Conservation (phyloP, 139 green algal genomes). For the Raphidocelis subcapitata region DNA sequence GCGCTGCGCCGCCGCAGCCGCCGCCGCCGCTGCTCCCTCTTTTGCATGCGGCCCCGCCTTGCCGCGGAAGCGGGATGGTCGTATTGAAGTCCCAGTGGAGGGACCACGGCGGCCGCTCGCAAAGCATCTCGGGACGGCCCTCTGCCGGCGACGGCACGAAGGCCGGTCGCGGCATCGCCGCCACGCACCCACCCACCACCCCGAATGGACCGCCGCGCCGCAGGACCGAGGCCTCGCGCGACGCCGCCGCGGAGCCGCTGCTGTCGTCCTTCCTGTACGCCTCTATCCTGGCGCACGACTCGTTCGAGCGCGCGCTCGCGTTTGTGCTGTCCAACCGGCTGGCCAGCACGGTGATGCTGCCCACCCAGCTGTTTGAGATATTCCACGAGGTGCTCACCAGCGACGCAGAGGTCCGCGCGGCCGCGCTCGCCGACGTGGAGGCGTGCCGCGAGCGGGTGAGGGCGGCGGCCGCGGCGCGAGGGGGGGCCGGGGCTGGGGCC, state of each 20-base stretch:
- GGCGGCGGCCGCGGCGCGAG: not conserved
- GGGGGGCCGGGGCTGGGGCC: not conserved
- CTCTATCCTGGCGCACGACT: conserved; percentile 89
- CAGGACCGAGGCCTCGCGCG: conserved; percentile 49
- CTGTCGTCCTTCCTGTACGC: conserved; percentile 92
- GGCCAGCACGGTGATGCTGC: conserved; percentile 81
- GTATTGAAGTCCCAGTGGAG: not conserved
- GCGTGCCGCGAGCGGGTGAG: conserved; percentile 64
- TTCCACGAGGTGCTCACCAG: conserved; percentile 71
- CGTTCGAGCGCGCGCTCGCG: conserved; percentile 78
- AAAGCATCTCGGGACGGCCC: too few relatives aligned
- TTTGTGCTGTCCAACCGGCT: conserved; percentile 97
- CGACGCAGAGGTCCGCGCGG: conserved; percentile 43
- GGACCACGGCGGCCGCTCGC: too few relatives aligned
- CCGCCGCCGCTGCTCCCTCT: not conserved
- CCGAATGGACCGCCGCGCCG: too few relatives aligned
- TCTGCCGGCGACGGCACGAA: too few relatives aligned
- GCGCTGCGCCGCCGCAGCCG: not conserved
- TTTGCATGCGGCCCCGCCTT: not conserved
- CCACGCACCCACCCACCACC: too few relatives aligned
- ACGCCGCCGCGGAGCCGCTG: conserved; percentile 79
- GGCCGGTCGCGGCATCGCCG: too few relatives aligned
- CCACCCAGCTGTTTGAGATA: conserved; percentile 90
- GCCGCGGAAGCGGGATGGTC: conserved; percentile 2
- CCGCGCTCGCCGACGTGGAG: conserved; percentile 63